Percentiles rank a stretch among this genome's conserved stretches.
Evolutionary conservation across 768 basidiomycete species (phyloP).

Genomic region (Psilocybe cubensis): DNA sequence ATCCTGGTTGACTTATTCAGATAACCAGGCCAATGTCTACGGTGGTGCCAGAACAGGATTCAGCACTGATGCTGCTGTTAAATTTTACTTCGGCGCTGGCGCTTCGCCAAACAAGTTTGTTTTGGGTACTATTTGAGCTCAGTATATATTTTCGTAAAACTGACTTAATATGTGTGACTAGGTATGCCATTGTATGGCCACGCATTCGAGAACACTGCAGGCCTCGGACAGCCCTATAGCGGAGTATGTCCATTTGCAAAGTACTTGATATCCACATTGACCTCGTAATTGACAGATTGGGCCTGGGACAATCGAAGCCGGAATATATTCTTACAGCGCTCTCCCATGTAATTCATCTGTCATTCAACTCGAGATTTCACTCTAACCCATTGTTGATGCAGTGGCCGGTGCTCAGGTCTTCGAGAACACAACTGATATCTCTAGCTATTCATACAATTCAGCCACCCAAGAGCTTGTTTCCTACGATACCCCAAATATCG

Average conservation of each 20-base stretch:
- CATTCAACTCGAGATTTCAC: constrained; percentile 8
- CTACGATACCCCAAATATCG: constrained; percentile 77
- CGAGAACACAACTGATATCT: constrained; percentile 71
- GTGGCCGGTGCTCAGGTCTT: constrained; percentile 60
- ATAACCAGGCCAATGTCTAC: constrained; percentile 68
- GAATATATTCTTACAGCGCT: constrained; percentile 76
- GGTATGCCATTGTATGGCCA: constrained; percentile 84
- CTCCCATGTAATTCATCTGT: constrained; percentile 57
- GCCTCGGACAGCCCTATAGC: constrained; percentile 67
- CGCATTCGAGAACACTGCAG: constrained; percentile 71
- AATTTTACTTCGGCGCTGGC: constrained; percentile 61
- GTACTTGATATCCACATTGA: not conserved
- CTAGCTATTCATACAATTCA: constrained; percentile 78
- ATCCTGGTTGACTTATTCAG: constrained; percentile 68
- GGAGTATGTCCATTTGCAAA: constrained; percentile 48
- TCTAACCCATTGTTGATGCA: constrained; percentile 9
- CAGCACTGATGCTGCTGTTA: constrained; percentile 69
- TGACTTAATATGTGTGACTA: constrained; percentile 15
- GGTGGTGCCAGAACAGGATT: constrained; percentile 64
- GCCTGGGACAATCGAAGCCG: constrained; percentile 70
- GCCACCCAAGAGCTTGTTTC: constrained; percentile 69
- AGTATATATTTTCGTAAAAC: not conserved
- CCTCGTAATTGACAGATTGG: constrained; percentile 52
- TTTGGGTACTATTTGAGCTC: constrained; percentile 46
- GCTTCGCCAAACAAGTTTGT: constrained; percentile 68